Percentiles rank a stretch among this genome's conserved stretches.
These are phyloP conservation scores for Cercophora scortea DNA, from an alignment of 495 filamentous ascomycete species.

Conservation along the genomic window DNA sequence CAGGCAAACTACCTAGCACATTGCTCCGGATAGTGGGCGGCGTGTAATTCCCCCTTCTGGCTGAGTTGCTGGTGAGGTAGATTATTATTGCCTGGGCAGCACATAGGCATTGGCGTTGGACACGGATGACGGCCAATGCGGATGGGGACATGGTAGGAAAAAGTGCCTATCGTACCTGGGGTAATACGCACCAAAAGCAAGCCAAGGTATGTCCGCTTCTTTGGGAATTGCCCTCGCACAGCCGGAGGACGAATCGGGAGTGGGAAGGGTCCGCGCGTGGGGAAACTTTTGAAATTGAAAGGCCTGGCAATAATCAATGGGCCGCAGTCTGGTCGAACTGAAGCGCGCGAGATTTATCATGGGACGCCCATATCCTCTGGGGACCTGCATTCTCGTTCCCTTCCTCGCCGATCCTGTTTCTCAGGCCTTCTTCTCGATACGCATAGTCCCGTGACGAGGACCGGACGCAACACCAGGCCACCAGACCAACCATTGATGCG, in stretches of 20 bases:
- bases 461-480: constrained; percentile 3
- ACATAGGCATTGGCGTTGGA: too few relatives aligned
- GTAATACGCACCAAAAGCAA: not conserved
- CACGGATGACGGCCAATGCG: too few relatives aligned
- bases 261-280: not conserved
- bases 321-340: not conserved
- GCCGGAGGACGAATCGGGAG: constrained; percentile 2
- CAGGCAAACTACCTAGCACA: not conserved
- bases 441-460: not conserved
- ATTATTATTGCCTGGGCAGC: constrained; percentile 1
- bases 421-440: not conserved
- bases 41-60: constrained; percentile 3
- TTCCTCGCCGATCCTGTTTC: not conserved
- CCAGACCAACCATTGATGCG: constrained; percentile 1
- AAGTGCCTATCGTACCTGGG: too few relatives aligned
- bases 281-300: too few relatives aligned
- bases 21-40: constrained; percentile 25
- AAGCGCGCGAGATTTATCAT: not conserved
- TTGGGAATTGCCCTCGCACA: constrained; percentile 6
- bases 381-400: constrained; percentile 3
- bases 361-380: not conserved
- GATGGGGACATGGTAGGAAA: too few relatives aligned
- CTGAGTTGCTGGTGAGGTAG: not conserved
- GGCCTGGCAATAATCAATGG: not conserved
- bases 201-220: not conserved